Percentiles rank a stretch among this genome's conserved stretches.
Conservation (phyloP, 2,329 filamentous ascomycete species). For the Alternaria sp. region DNA sequence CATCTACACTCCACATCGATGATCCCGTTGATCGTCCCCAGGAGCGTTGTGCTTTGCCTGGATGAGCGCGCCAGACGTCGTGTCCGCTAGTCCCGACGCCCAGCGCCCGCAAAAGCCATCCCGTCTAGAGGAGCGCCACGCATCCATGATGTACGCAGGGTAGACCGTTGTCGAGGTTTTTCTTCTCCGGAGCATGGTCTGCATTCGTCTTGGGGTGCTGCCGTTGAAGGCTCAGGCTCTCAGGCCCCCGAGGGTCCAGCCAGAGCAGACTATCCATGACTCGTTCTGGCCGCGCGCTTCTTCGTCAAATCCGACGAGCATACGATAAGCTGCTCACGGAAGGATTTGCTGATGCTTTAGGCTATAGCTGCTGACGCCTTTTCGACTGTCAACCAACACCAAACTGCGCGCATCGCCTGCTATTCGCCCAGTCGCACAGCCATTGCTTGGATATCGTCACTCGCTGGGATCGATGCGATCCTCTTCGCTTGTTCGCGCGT, state of each 20-base stretch:
- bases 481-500: constrained; percentile 25
- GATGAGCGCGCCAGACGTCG: constrained; percentile 38
- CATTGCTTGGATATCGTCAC: constrained; percentile 20
- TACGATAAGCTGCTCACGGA: constrained; percentile 13
- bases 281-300: constrained; percentile 29
- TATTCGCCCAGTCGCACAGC: constrained; percentile 13
- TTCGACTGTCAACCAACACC: constrained; percentile 12
- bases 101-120: constrained; percentile 46
- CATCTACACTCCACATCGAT: constrained; percentile 32
- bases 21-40: constrained; percentile 41
- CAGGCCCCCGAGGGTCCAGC: constrained; percentile 11
- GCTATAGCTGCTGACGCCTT: constrained; percentile 8
- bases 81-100: constrained; percentile 43
- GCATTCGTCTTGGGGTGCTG: constrained; percentile 26
- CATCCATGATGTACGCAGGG: constrained; percentile 39
- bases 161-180: constrained; percentile 26
- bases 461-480: constrained; percentile 10
- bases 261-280: constrained; percentile 17
- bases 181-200: constrained; percentile 13
- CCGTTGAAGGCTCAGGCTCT: constrained; percentile 12
- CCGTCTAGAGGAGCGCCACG: constrained; percentile 43
- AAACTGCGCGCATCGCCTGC: constrained; percentile 7
- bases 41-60: constrained; percentile 38
- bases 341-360: neutral
- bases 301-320: constrained; percentile 12